These are phyloP conservation scores for Bacterosira constricta DNA, from an alignment of 108 stramenopile species.

Conservation along the genomic window DNA sequence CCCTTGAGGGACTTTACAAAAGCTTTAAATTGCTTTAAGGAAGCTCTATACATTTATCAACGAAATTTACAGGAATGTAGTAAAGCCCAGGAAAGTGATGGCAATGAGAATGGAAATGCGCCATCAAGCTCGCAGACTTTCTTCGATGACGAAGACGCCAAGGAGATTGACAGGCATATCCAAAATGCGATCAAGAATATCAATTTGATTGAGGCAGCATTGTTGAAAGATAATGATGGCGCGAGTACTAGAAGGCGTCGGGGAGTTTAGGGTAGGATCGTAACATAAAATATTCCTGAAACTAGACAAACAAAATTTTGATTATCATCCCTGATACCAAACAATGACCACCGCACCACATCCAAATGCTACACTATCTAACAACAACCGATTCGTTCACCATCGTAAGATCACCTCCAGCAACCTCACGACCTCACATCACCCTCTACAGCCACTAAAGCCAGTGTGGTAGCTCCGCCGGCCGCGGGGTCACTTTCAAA, in stretches of 20 bases:
- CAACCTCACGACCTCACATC: no score
- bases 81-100: neutral
- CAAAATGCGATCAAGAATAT: constrained; percentile 41
- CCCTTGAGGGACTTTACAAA: constrained; percentile 25
- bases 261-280: neutral
- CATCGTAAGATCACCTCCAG: no score
- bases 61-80: constrained; percentile 13
- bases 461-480: no score
- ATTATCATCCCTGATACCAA: no score
- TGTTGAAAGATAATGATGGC: constrained; percentile 32
- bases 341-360: no score
- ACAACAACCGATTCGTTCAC: no score
- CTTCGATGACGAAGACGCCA: constrained; percentile 8
- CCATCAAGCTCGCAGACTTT: constrained; percentile 6
- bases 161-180: constrained; percentile 18
- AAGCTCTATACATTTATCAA: constrained; percentile 42
- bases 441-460: no score
- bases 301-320: no score
- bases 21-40: constrained; percentile 45
- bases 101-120: neutral
- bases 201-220: constrained; percentile 34
- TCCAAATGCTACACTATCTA: no score
- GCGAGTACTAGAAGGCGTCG: neutral
- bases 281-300: no score
- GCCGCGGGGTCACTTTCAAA: no score